Conservation (phyloP, 2,329 filamentous ascomycete species). For the Trichoderma harzianum region DNA sequence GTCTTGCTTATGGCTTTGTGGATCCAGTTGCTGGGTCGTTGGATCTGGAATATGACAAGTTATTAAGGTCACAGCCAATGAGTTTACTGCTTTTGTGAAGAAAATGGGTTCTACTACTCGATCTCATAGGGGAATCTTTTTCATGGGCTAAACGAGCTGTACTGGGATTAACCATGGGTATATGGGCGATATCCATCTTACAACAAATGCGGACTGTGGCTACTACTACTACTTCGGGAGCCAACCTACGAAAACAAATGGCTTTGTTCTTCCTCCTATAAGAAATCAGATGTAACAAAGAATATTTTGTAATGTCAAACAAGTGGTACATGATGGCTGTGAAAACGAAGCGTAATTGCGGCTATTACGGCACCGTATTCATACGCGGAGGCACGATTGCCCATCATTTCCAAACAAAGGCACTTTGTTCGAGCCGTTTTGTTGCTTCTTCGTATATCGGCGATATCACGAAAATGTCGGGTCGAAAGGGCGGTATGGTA, state of each 20-base stretch:
- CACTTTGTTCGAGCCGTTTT: conserved; percentile 3
- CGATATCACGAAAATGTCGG: neutral
- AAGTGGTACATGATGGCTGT: neutral
- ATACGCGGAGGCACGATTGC: neutral
- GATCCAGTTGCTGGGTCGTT: neutral
- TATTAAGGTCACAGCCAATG: neutral
- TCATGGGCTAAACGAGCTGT: neutral
- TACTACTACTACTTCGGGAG: neutral
- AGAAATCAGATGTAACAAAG: neutral
- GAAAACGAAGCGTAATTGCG: neutral
- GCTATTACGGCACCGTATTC: neutral
- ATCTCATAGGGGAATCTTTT: neutral
- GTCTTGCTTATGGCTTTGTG: neutral
- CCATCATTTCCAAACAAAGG: neutral
- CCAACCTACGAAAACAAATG: neutral
- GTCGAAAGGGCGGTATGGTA: neutral
- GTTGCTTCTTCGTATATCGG: neutral
- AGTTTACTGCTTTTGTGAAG: neutral
- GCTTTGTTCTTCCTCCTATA: neutral
- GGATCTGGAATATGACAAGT: neutral
- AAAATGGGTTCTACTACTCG: neutral
- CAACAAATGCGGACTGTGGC: neutral
- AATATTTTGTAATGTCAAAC: neutral
- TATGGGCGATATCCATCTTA: neutral
- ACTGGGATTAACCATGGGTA: neutral